Percentiles rank a stretch among this genome's conserved stretches.
Evolutionary conservation across 495 filamentous ascomycete genomes (phyloP).

Genomic region (Xylaria grammica): DNA sequence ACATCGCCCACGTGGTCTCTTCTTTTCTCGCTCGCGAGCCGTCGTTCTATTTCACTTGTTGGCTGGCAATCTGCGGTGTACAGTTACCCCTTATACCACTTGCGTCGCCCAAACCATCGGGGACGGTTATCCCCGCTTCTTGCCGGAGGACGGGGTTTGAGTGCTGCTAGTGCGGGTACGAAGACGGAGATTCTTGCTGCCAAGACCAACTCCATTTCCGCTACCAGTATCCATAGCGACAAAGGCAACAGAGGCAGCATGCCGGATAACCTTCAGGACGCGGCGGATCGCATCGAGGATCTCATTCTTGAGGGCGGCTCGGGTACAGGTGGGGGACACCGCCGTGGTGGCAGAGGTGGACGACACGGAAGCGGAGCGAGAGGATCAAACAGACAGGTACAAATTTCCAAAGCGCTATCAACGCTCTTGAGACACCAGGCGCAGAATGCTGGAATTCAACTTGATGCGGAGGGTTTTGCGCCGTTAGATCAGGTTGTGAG

Average conservation of each 20-base stretch:
- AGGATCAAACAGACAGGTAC: conserved; percentile 58
- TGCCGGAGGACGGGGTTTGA: neutral
- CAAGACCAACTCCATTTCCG: too few species aligned
- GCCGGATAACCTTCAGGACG: conserved; percentile 26
- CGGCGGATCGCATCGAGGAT: conserved; percentile 26
- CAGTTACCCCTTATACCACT: too few species aligned
- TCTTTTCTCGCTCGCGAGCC: too few species aligned
- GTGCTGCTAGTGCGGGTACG: too few species aligned
- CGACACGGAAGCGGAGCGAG: conserved; percentile 40
- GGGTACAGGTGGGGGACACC: conserved; percentile 17
- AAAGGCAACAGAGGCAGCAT: neutral
- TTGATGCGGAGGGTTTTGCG: conserved; percentile 81
- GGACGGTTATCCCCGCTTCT: conserved; percentile 1
- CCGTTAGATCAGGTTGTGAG: conserved; percentile 79
- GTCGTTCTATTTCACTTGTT: too few species aligned
- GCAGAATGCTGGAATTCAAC: conserved; percentile 71
- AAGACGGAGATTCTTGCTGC: too few species aligned
- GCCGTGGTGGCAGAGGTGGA: conserved; percentile 24
- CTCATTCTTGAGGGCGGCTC: conserved; percentile 15
- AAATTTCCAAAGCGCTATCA: conserved; percentile 81
- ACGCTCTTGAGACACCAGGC: conserved; percentile 85
- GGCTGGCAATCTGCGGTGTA: neutral
- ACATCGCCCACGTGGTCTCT: too few species aligned
- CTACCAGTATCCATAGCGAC: neutral
- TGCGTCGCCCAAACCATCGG: too few species aligned